These are phyloP conservation scores for Monilinia fructigena DNA, from an alignment of 2,329 filamentous ascomycete species.

Conservation along the genomic window DNA sequence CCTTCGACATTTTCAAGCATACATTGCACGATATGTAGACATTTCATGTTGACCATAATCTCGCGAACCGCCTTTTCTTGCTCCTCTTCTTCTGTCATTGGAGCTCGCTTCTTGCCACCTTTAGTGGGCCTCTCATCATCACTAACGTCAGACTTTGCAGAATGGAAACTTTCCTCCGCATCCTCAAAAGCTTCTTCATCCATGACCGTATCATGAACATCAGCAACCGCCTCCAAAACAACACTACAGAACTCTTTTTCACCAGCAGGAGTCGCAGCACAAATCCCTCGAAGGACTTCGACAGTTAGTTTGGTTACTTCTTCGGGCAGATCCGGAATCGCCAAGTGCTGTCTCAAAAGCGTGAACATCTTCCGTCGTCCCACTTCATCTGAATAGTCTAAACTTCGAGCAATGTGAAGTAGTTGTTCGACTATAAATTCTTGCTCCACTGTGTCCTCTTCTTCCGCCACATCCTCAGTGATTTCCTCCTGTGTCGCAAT, in stretches of 20 bases:
- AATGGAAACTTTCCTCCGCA: conserved; percentile 88
- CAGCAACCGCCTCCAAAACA: conserved; percentile 89
- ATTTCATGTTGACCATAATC: conserved; percentile 98
- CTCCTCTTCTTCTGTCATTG: conserved; percentile 62
- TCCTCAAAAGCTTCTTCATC: conserved; percentile 59
- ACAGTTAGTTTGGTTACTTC: conserved; percentile 87
- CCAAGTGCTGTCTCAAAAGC: conserved; percentile 79
- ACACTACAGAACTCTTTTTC: conserved; percentile 82
- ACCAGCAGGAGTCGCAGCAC: conserved; percentile 68
- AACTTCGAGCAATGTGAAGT: conserved; percentile 83
- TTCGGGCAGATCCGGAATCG: conserved; percentile 83
- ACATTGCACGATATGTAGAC: conserved; percentile 93
- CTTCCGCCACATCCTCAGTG: conserved; percentile 58
- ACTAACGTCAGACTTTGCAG: conserved; percentile 81
- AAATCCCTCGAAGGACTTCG: conserved; percentile 78
- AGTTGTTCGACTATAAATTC: conserved; percentile 97
- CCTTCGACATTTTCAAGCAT: conserved; percentile 93
- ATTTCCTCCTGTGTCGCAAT: conserved; percentile 52
- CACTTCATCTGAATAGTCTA: conserved; percentile 97
- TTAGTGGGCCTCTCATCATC: conserved; percentile 56
- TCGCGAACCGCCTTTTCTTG: conserved; percentile 78
- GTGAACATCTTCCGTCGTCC: conserved; percentile 95
- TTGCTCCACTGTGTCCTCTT: conserved; percentile 82
- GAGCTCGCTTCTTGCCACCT: conserved; percentile 45
- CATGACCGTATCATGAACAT: conserved; percentile 92